These are phyloP conservation scores for Prinsepia uniflora DNA, from an alignment of 306 rosid species.

Conservation along the genomic window DNA sequence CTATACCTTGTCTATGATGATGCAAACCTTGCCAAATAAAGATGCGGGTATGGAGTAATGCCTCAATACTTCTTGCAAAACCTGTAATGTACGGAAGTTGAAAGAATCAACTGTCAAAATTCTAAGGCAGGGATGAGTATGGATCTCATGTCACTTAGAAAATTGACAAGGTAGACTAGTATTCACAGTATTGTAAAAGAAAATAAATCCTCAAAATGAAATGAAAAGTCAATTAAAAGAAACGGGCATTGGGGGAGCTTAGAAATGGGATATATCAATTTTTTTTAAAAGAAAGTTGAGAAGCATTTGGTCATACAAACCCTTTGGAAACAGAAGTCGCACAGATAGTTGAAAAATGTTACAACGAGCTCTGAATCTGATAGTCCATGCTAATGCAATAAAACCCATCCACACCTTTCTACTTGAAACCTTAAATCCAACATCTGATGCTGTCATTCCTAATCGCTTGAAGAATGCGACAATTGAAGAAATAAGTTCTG, in stretches of 20 bases:
- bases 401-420: conserved; percentile 62
- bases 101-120: neutral
- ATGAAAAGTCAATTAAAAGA: neutral
- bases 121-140: too few species aligned
- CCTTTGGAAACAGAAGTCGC: conserved; percentile 22
- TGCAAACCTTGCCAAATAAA: conserved; percentile 86
- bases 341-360: neutral
- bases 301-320: conserved; percentile 19
- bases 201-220: neutral
- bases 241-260: neutral
- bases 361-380: neutral
- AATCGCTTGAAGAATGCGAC: conserved; percentile 79
- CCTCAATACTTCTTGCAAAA: conserved; percentile 79
- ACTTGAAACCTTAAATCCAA: conserved; percentile 95
- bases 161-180: neutral
- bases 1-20: conserved; percentile 94
- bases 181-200: neutral
- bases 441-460: conserved; percentile 85
- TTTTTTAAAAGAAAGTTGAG: neutral
- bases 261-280: neutral
- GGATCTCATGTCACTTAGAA: too few species aligned
- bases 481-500: conserved; percentile 84
- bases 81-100: conserved; percentile 42
- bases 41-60: conserved; percentile 62
- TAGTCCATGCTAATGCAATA: neutral